Evolutionary conservation across 2,329 filamentous ascomycete species (phyloP).

Genomic region (Talaromyces marneffei): DNA sequence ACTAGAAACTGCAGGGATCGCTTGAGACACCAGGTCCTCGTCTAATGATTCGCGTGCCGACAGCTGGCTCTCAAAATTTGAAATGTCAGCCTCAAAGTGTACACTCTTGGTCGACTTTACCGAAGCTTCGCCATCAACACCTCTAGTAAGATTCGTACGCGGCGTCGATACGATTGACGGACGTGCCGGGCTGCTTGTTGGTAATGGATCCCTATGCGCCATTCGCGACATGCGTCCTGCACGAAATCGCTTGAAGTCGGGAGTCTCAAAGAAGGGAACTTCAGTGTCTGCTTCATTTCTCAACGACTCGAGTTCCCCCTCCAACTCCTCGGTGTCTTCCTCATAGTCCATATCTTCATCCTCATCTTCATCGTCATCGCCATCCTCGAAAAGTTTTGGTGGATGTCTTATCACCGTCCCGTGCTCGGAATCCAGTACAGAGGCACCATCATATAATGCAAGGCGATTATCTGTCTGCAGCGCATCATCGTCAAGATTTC

Average conservation of each 20-base stretch:
- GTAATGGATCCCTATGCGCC: not conserved
- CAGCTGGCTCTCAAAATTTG: not conserved
- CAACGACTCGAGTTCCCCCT: conserved; percentile 43
- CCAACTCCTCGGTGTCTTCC: conserved; percentile 29
- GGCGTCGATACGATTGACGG: conserved; percentile 19
- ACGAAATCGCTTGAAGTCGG: conserved; percentile 8
- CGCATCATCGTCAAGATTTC: conserved; percentile 19
- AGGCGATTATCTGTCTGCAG: conserved; percentile 15
- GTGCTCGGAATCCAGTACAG: conserved; percentile 27
- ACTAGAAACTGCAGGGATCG: not conserved
- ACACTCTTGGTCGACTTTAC: conserved; percentile 30
- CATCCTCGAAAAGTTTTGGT: conserved; percentile 23
- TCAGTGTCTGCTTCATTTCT: conserved; percentile 35
- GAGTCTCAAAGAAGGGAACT: conserved; percentile 15
- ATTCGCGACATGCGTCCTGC: conserved; percentile 14
- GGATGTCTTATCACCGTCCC: conserved; percentile 34
- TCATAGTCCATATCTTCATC: conserved; percentile 31
- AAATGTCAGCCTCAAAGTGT: conserved; percentile 22
- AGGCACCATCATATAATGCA: conserved; percentile 19
- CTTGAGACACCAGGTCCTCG: conserved; percentile 27
- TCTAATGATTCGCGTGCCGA: conserved; percentile 18
- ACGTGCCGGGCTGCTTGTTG: conserved; percentile 15
- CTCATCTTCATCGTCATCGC: conserved; percentile 23
- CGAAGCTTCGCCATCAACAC: conserved; percentile 20
- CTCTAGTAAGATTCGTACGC: conserved; percentile 19